A percentile compares a stretch with the other conserved stretches of the same genome.
These are phyloP conservation scores for Naganishia vishniacii DNA, from an alignment of 768 basidiomycete species.

Conservation along the genomic window DNA sequence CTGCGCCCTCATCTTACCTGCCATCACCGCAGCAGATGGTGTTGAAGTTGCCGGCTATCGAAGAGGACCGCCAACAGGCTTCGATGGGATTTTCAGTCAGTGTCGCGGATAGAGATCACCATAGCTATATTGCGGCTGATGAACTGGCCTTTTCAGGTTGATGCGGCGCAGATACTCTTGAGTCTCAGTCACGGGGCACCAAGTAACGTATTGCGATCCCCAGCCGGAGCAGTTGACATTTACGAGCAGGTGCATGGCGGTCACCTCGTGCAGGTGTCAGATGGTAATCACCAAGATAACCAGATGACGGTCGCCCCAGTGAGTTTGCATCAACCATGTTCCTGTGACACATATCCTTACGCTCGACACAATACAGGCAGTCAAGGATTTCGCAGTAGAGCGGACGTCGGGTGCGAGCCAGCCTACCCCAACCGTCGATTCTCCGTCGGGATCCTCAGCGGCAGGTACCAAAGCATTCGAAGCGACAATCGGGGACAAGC, in stretches of 20 bases:
- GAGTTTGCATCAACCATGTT: no score
- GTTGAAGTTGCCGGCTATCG: background rate
- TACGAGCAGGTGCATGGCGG: no score
- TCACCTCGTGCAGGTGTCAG: background rate
- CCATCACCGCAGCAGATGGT: background rate
- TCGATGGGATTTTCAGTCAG: background rate
- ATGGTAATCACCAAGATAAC: no score
- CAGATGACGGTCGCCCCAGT: no score
- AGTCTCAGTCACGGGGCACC: slow-evolving; percentile 4
- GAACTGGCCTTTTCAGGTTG: background rate
- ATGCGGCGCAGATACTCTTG: slow-evolving; percentile 14
- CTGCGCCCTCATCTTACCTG: slow-evolving; percentile 17
- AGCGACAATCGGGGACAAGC: background rate
- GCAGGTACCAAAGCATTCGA: background rate
- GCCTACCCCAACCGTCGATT: no score
- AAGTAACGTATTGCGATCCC: background rate
- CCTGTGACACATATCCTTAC: no score
- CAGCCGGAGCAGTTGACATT: no score
- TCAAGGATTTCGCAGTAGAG: no score
- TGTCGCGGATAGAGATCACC: background rate
- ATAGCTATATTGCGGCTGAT: background rate
- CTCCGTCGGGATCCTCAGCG: no score
- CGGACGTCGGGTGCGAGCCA: no score
- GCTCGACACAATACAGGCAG: no score
- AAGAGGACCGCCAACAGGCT: background rate